phyloP scores from a whole-genome alignment of 768 basidiomycete species.

The Tylopilus vinaceipallidus region DNA sequence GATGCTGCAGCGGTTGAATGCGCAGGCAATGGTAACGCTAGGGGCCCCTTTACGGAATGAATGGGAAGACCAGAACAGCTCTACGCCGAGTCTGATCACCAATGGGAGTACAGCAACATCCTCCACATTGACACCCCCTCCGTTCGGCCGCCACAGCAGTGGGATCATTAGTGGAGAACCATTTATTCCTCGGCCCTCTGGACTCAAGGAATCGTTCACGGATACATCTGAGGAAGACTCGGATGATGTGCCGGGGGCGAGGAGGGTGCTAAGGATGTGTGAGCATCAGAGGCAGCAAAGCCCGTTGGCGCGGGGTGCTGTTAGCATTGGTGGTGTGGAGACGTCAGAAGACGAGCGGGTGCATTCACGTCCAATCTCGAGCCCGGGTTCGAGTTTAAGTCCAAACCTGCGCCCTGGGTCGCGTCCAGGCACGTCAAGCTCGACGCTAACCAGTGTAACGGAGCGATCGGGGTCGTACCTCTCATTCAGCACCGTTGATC shows the following conservation, averaged over 20 bases:
- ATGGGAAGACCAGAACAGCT: constrained; percentile 1
- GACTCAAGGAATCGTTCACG: constrained; percentile 19
- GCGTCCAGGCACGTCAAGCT: constrained; percentile 22
- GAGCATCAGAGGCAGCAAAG: constrained; percentile 8
- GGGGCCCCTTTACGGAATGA: neutral
- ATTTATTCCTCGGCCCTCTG: constrained; percentile 17
- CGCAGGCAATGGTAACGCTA: constrained; percentile 7
- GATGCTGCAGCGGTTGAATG: constrained; percentile 20
- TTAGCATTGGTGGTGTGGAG: neutral
- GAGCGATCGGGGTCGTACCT: constrained; percentile 21
- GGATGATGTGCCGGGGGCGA: neutral
- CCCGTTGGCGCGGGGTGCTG: neutral
- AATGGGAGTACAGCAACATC: constrained; percentile 16
- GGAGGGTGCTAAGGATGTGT: neutral
- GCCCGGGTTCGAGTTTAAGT: neutral
- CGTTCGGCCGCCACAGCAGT: neutral
- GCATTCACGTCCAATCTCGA: neutral
- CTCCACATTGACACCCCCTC: constrained; percentile 9
- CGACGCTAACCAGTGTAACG: constrained; percentile 21
- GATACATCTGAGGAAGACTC: constrained; percentile 21
- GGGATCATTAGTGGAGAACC: constrained; percentile 1
- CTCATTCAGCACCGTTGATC: constrained; percentile 19
- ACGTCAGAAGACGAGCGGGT: constrained; percentile 4
- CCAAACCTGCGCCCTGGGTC: neutral
- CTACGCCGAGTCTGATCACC: constrained; percentile 26